Evolutionary conservation across 441 rosid species (phyloP).

Genomic region (Jatropha multifida): DNA sequence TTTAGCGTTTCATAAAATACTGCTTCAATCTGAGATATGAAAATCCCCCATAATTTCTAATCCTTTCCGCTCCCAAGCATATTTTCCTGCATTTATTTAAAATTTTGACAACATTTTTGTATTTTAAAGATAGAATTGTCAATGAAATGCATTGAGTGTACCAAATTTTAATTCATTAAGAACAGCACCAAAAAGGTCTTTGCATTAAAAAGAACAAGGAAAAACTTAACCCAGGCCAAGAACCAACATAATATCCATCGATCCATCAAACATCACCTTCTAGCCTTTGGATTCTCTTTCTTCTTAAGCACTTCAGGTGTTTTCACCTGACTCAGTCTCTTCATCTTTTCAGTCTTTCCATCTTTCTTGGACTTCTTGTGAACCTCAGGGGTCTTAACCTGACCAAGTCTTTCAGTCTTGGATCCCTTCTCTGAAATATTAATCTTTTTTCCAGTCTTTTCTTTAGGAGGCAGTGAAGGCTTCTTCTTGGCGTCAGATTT

Average conservation of each 20-base stretch:
- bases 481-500: neutral
- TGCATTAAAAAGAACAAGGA: too few relatives aligned
- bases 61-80: neutral
- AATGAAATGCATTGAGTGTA: too few relatives aligned
- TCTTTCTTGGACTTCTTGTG: slow-evolving; percentile 26
- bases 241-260: neutral
- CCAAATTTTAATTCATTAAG: too few relatives aligned
- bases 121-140: too few relatives aligned
- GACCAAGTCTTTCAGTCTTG: slow-evolving; percentile 30
- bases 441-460: neutral
- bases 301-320: slow-evolving; percentile 31
- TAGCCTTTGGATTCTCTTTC: slow-evolving; percentile 17
- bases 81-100: neutral
- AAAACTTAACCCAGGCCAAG: neutral
- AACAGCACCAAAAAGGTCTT: too few relatives aligned
- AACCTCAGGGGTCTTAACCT: slow-evolving; percentile 36
- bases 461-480: neutral
- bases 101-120: neutral
- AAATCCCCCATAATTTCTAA: neutral
- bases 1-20: too few relatives aligned
- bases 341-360: slow-evolving; percentile 22
- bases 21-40: too few relatives aligned
- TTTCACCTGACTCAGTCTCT: slow-evolving; percentile 33
- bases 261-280: neutral
- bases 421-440: neutral